These are phyloP conservation scores for Teratosphaeria gauchensis DNA, from an alignment of 2,329 filamentous ascomycete species.

Conservation along the genomic window DNA sequence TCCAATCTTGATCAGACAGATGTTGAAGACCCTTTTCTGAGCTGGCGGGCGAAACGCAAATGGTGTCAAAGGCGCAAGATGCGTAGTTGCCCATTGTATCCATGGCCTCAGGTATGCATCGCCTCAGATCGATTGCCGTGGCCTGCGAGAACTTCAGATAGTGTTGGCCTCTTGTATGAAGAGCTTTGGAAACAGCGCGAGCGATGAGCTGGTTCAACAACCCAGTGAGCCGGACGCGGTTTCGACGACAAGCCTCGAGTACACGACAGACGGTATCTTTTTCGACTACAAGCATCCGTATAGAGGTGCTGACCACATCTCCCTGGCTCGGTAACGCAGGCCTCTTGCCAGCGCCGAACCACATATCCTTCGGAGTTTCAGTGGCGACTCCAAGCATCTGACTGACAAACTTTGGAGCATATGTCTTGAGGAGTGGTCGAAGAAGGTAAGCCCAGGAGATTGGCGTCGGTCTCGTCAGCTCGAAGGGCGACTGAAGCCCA, in stretches of 20 bases:
- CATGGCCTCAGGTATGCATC: conserved; percentile 21
- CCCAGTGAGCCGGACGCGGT: conserved; percentile 34
- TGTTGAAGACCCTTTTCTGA: not conserved
- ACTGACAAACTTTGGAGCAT: conserved; percentile 29
- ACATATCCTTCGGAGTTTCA: conserved; percentile 19
- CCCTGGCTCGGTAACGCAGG: conserved; percentile 2
- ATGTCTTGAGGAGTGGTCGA: conserved; percentile 27
- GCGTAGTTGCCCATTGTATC: conserved; percentile 31
- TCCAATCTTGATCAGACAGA: conserved; percentile 23
- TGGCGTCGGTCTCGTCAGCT: conserved; percentile 9
- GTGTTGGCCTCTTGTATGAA: conserved; percentile 12
- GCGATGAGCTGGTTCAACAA: conserved; percentile 32
- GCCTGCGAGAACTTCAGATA: conserved; percentile 29
- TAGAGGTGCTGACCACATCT: conserved; percentile 17
- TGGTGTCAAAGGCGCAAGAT: conserved; percentile 5
- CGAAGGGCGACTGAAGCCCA: not conserved
- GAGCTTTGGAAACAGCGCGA: conserved; percentile 27
- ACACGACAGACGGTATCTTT: conserved; percentile 18
- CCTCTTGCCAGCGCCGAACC: conserved; percentile 10
- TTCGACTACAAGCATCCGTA: conserved; percentile 26
- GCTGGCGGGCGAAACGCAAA: not conserved
- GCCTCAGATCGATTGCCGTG: conserved; percentile 35
- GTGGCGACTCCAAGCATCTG: conserved; percentile 26
- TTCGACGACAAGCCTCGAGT: conserved; percentile 22
- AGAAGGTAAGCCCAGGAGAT: conserved; percentile 39